Percentiles rank a stretch among this genome's conserved stretches.
Conservation (phyloP, 352 stramenopile genomes). For the Ochromonadaceae sp. region DNA sequence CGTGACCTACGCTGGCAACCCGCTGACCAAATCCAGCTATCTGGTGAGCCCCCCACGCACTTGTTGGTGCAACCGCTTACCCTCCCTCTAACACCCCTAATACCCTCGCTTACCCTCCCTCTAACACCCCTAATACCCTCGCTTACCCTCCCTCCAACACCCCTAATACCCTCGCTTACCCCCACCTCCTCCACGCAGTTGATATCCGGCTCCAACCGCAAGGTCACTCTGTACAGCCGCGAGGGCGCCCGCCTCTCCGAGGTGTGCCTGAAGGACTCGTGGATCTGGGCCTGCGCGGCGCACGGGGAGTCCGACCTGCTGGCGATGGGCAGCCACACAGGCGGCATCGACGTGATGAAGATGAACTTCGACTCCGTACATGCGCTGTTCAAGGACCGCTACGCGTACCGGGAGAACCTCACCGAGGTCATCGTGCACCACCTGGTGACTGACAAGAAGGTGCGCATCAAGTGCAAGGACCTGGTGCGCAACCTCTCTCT, state of each 20-base stretch:
- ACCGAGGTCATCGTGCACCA: conserved; percentile 88
- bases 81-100: too few species aligned
- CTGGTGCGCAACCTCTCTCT: conserved; percentile 82
- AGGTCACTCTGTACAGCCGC: not conserved
- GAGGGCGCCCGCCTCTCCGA: conserved; percentile 34
- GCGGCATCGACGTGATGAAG: conserved; percentile 57
- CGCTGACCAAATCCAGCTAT: conserved; percentile 52
- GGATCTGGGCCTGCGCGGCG: conserved; percentile 67
- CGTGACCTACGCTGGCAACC: conserved; percentile 64
- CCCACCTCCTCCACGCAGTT: conserved; percentile 1
- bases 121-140: too few species aligned
- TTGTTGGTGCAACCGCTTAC: not conserved
- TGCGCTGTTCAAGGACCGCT: conserved; percentile 76
- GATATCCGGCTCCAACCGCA: not conserved
- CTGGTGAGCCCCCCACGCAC: not conserved
- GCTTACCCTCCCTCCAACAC: not conserved
- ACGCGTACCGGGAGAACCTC: conserved; percentile 77
- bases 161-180: too few species aligned
- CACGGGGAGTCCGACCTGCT: conserved; percentile 54
- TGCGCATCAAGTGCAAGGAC: conserved; percentile 79
- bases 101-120: too few species aligned
- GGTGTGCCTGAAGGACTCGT: conserved; percentile 60
- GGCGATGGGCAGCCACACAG: conserved; percentile 61
- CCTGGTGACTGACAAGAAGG: conserved; percentile 80
- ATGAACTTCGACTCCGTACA: conserved; percentile 72